Evolutionary conservation across 2,329 filamentous ascomycete species (phyloP).

Genomic region (Ceratocystis diversiconidia): DNA sequence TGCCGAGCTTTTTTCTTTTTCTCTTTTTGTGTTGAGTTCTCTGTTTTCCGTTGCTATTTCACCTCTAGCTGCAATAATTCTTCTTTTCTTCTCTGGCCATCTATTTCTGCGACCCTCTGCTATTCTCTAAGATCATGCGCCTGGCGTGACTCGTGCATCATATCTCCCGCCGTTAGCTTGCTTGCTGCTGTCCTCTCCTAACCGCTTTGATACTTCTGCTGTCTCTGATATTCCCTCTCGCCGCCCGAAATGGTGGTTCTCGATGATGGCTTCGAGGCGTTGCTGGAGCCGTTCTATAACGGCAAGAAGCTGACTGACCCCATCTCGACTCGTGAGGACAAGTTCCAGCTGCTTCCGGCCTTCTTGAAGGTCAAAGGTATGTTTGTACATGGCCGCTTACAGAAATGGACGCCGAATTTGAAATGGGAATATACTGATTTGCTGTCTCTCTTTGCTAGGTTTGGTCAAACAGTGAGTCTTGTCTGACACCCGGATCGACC

Average conservation of each 20-base stretch:
- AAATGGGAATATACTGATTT: too few species aligned
- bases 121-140: not conserved
- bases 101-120: not conserved
- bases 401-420: not conserved
- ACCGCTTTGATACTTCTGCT: not conserved
- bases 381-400: slow-evolving; percentile 17
- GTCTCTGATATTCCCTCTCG: not conserved
- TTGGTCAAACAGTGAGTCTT: slow-evolving; percentile 18
- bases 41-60: not conserved
- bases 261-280: slow-evolving; percentile 52
- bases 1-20: not conserved
- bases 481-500: not conserved
- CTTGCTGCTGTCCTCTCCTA: not conserved
- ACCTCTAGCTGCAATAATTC: not conserved
- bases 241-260: slow-evolving; percentile 33
- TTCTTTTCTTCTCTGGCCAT: not conserved
- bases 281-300: slow-evolving; percentile 53
- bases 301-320: slow-evolving; percentile 53
- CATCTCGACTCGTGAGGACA: slow-evolving; percentile 59
- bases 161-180: not conserved
- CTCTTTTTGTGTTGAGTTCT: not conserved
- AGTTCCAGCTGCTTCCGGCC: slow-evolving; percentile 93
- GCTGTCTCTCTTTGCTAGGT: slow-evolving; percentile 5
- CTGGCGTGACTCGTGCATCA: not conserved
- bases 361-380: slow-evolving; percentile 88